Percentiles rank a stretch among this genome's conserved stretches.
Conservation (phyloP, 257 asterid genomes). For the Scutellaria barbata region DNA sequence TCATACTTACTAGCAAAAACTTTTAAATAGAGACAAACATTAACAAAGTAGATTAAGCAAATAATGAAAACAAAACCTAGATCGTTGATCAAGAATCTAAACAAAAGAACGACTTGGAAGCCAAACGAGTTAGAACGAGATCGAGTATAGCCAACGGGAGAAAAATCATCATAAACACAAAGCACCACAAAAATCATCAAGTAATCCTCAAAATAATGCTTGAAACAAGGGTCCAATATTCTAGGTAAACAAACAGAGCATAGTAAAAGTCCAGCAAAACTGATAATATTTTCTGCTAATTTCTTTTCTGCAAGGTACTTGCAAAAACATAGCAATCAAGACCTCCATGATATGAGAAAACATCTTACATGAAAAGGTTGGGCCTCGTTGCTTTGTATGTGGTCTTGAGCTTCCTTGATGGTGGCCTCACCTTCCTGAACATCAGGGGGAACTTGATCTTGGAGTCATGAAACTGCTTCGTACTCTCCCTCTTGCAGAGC, state of each 20-base stretch:
- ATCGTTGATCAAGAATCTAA: too few species aligned
- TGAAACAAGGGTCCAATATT: constrained; percentile 11
- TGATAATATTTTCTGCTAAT: constrained; percentile 20
- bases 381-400: constrained; percentile 78
- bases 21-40: too few species aligned
- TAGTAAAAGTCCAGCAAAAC: constrained; percentile 31
- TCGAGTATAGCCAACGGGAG: background rate
- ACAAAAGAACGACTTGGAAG: too few species aligned
- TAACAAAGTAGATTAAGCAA: too few species aligned
- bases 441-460: constrained; percentile 61
- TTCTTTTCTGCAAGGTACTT: constrained; percentile 26
- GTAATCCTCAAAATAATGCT: background rate
- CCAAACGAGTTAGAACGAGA: background rate
- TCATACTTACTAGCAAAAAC: too few species aligned
- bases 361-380: constrained; percentile 59
- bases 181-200: background rate
- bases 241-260: constrained; percentile 30
- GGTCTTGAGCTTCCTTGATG: constrained; percentile 74
- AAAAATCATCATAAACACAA: background rate
- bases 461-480: constrained; percentile 58
- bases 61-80: too few species aligned
- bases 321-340: constrained; percentile 1
- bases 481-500: constrained; percentile 64
- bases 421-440: constrained; percentile 76
- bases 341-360: constrained; percentile 14